A percentile compares a stretch with the other conserved stretches of the same genome.
These are phyloP conservation scores for Arthrobotrys musiformis DNA, from an alignment of 2,329 filamentous ascomycete species.

Conservation along the genomic window DNA sequence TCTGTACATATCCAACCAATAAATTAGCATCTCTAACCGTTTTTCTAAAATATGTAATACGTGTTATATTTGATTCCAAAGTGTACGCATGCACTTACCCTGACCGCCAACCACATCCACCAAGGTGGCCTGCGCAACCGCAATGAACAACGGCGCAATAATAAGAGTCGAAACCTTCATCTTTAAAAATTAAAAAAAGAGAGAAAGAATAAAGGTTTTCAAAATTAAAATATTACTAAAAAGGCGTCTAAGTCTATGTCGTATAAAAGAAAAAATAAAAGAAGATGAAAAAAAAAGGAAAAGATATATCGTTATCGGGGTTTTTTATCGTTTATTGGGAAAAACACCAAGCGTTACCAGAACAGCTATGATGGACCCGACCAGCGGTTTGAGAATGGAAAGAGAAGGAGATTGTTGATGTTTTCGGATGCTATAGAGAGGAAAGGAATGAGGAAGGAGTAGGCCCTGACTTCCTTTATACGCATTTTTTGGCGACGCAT, in stretches of 20 bases:
- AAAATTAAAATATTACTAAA: neutral
- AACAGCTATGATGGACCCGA: slow-evolving; percentile 1
- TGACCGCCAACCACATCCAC: neutral
- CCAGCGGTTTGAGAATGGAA: slow-evolving; percentile 10
- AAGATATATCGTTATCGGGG: slow-evolving; percentile 1
- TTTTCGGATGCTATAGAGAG: neutral
- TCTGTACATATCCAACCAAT: neutral
- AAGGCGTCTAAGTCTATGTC: neutral
- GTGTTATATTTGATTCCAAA: neutral
- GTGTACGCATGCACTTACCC: neutral
- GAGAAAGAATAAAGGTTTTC: neutral
- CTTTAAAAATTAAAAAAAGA: slow-evolving; percentile 4
- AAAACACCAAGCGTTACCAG: slow-evolving; percentile 12
- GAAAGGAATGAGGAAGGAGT: slow-evolving; percentile 9
- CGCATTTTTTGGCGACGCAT: slow-evolving; percentile 1
- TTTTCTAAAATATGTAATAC: neutral
- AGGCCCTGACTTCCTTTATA: slow-evolving; percentile 13
- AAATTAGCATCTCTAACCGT: neutral
- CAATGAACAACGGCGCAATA: slow-evolving; percentile 15
- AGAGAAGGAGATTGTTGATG: neutral
- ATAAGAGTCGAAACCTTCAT: slow-evolving; percentile 42
- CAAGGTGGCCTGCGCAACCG: slow-evolving; percentile 25
- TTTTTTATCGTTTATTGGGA: neutral
- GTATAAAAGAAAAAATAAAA: neutral
- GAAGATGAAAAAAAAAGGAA: neutral